Base-by-base conservation (phyloP, 2,329 filamentous ascomycete species). In the Colletotrichum nymphaeae region DNA sequence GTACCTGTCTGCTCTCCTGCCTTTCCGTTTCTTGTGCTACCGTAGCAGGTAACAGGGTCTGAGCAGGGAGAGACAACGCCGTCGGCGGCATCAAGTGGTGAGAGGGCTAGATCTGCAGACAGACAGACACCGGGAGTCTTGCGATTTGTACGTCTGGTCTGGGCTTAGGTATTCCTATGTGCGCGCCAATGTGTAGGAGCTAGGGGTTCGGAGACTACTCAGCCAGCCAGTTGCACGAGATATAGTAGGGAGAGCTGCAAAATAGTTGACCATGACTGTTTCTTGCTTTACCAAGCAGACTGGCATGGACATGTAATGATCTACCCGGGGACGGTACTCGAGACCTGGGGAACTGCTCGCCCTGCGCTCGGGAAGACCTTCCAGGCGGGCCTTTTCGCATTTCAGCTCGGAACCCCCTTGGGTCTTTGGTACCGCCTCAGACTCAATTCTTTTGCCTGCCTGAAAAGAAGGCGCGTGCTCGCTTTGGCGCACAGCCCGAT, bases 341-440 rank as follows among this genome's bases (percentile, higher is more conserved):
- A 42, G 37, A 42, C 16, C 37, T 58, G 24, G 14, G 26, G 53
- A 65, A 26, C 32, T 35, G 52, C 24, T 64, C 26, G 32, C 62
- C 53, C 30, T 49, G 63, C 22, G 68, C 55, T 56, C 55, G 63
- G 68, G 30, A 69, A 70, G 55, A 28, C 56, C 49, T 68, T 67
- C 69, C 56, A 59, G 55, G 7, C 24, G 14, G 55, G 11, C 14
- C 42, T 12, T 16, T 35, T 35, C 11, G 32, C 49, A 16, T 53
- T 37, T 56, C 65, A 69, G 52, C 65, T 59, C 65, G 58, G 67
- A 58, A 65, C 49, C 37, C 52, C n/a, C 53, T 60, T 30, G 22
- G 19, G 49, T 26, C 53, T 60, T 30, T 28, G 22, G 49, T 53
- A 16, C 60, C 68, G 68, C 58, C 16, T 63, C 57, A 58, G 63